Base-by-base conservation (phyloP, 768 basidiomycete genomes). In the Boletus pseudopeckii region DNA sequence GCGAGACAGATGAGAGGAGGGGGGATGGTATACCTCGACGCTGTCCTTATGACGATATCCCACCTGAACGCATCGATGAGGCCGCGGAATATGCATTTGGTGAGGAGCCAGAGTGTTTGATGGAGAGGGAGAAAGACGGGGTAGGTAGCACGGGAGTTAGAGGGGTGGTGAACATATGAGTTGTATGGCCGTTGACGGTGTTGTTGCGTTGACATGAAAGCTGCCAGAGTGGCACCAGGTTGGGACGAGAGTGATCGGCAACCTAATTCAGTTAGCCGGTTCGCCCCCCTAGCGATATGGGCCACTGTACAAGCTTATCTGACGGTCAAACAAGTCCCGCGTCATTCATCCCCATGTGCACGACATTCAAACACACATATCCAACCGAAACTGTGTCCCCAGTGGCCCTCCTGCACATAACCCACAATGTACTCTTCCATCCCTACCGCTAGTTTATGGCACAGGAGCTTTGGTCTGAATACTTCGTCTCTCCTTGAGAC, bases 31-130 rank as follows among this genome's bases (percentile, higher is more conserved):
- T 71, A 90, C 89, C 80, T 80, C 40, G 77, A 70, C 38, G 86
- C 75, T 2, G 83, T 79, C 45, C 75, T 70, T 36, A 84, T 51
- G 47, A 90, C 84, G 24, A 80, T 65, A 67, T 83, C 80, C 86
- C 87, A 89, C 30, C 88, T 80, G 66, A 81, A 87, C 14, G 88
- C 81, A 71, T 92, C 90, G 39, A 80, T 63, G 11, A 91, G 64
- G 15, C 90, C 90, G 10, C 70, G 69, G 60, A 75, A 75, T 14
- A 79, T 76, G 73, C 83, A 91, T 48, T 68, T 74, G 10, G 81
- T 54, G 61, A 91, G 89, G 4, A 90, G 72, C 62, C 72, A 65
- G 17, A 81, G 64, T 0, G 88, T 84, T 24, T 87, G 80, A 14
- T 75, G 75, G 4, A 86, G 57, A 2, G 88, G 78, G 7, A 91